These are phyloP conservation scores for Lactarius vividus DNA, from an alignment of 768 basidiomycete genomes.

Conservation along the genomic window DNA sequence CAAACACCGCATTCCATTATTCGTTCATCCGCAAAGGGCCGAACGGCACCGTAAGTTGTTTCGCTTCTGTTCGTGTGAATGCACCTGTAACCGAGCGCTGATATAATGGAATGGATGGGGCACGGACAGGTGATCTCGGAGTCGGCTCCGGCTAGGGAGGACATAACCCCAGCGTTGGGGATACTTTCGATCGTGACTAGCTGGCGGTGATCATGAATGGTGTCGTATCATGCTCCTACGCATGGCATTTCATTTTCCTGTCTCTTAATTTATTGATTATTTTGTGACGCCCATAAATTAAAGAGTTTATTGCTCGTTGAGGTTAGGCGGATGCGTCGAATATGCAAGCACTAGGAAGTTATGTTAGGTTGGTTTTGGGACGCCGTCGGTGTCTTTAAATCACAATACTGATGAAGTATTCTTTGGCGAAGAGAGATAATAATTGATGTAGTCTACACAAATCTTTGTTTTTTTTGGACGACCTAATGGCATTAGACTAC, in stretches of 20 bases:
- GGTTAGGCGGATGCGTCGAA: neutral
- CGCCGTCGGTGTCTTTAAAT: no score
- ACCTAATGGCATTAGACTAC: no score
- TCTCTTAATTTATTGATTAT: no score
- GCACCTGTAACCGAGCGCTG: slow-evolving; percentile 30
- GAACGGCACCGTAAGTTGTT: slow-evolving; percentile 45
- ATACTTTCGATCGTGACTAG: slow-evolving; percentile 40
- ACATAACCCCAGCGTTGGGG: slow-evolving; percentile 36
- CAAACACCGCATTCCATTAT: slow-evolving; percentile 50
- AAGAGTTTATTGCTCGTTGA: neutral
- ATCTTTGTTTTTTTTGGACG: no score
- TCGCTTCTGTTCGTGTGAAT: neutral
- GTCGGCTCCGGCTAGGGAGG: slow-evolving; percentile 55
- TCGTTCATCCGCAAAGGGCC: slow-evolving; percentile 59
- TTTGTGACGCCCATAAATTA: neutral
- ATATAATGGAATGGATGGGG: neutral
- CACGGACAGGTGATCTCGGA: slow-evolving; percentile 49
- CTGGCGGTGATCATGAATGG: slow-evolving; percentile 41
- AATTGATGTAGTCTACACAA: no score
- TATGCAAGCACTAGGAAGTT: neutral
- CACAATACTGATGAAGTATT: no score
- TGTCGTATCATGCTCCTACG: neutral
- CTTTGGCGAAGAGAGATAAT: no score
- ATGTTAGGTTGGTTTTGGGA: neutral
- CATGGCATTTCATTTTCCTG: no score